Percentiles rank a stretch among this genome's conserved stretches.
Conservation (phyloP, 768 basidiomycete genomes). For the Suillus variegatus region DNA sequence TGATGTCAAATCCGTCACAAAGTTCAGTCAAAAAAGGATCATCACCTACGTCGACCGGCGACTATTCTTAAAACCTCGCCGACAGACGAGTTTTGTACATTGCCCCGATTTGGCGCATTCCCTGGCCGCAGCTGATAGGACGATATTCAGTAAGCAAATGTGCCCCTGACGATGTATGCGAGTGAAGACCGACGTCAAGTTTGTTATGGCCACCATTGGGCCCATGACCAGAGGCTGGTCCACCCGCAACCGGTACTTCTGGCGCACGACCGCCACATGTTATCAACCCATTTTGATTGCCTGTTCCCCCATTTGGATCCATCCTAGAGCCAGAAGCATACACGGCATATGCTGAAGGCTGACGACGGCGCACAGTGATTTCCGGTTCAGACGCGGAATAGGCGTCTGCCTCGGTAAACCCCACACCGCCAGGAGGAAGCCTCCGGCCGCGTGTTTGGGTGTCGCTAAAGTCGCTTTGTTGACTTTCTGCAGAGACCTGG, state of each 20-base stretch:
- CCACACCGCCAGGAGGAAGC: slow-evolving; percentile 10
- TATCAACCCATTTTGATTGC: not conserved
- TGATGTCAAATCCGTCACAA: slow-evolving; percentile 12
- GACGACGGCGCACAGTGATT: slow-evolving; percentile 1
- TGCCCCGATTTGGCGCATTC: slow-evolving; percentile 10
- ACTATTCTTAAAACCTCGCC: slow-evolving; percentile 23
- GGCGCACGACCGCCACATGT: not conserved
- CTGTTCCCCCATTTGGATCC: not conserved
- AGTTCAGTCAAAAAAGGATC: not conserved
- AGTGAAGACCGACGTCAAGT: slow-evolving; percentile 6
- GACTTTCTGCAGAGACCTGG: slow-evolving; percentile 32
- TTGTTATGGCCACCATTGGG: not conserved
- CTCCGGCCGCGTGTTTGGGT: slow-evolving; percentile 13
- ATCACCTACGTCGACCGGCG: slow-evolving; percentile 26
- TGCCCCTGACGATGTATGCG: slow-evolving; percentile 3
- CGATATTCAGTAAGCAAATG: slow-evolving; percentile 24
- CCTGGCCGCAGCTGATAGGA: slow-evolving; percentile 24
- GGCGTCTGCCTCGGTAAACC: slow-evolving; percentile 3
- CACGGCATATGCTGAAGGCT: not conserved
- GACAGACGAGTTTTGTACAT: slow-evolving; percentile 14
- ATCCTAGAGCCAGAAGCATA: not conserved
- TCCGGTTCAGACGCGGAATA: not conserved
- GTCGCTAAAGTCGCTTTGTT: slow-evolving; percentile 28
- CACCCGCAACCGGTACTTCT: not conserved
- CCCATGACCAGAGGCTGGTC: not conserved